phyloP scores from a whole-genome alignment of 1,284 basidiomycete species.

The Ustilago xerochloae region DNA sequence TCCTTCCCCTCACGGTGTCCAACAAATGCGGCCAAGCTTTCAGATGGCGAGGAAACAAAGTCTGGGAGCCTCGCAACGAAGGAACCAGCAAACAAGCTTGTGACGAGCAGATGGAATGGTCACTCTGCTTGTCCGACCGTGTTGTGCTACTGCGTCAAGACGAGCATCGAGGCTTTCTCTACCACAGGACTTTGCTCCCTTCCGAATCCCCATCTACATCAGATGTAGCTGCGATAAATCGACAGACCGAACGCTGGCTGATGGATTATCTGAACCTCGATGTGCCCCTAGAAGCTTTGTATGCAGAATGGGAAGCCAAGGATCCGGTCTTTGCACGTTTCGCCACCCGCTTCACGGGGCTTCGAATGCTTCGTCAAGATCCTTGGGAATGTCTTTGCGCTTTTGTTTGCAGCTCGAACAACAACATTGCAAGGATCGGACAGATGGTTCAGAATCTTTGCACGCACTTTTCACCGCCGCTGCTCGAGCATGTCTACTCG shows the following conservation, averaged over 20 bases:
- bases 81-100: background rate
- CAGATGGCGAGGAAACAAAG: conserved; percentile 59
- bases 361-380: conserved; percentile 85
- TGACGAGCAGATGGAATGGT: conserved; percentile 60
- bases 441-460: conserved; percentile 68
- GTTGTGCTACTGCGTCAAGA: conserved; percentile 66
- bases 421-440: conserved; percentile 76
- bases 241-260: conserved; percentile 78
- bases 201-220: background rate
- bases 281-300: conserved; percentile 79
- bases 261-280: conserved; percentile 90
- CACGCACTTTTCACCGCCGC: conserved; percentile 72
- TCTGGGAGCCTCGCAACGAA: conserved; percentile 30
- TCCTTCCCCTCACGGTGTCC: conserved; percentile 62
- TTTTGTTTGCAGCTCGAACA: conserved; percentile 98
- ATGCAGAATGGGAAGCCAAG: conserved; percentile 78
- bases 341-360: conserved; percentile 73
- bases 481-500: conserved; percentile 69
- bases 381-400: conserved; percentile 77
- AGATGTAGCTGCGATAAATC: background rate
- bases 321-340: conserved; percentile 82
- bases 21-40: conserved; percentile 67
- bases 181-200: conserved; percentile 54
- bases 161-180: conserved; percentile 49
- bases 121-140: conserved; percentile 62